phyloP scores from a whole-genome alignment of 768 basidiomycete species.

The Lactifluus piperatus region DNA sequence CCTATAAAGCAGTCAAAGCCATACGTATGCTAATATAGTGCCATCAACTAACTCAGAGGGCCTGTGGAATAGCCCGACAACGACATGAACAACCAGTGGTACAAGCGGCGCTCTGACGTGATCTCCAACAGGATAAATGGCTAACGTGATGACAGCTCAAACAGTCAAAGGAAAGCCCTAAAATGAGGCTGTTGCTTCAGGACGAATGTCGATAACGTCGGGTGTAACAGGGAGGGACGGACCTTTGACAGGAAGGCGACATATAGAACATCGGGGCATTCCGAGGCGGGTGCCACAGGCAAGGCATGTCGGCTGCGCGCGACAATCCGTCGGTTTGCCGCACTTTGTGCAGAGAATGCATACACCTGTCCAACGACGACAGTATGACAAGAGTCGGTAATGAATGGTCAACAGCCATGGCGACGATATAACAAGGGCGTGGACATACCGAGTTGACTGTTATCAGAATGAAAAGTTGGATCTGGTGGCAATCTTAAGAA shows the following conservation, averaged over 20 bases:
- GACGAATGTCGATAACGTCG: neutral
- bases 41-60: neutral
- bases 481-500: neutral
- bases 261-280: slow-evolving; percentile 56
- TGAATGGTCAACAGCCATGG: slow-evolving; percentile 24
- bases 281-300: slow-evolving; percentile 36
- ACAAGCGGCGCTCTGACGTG: slow-evolving; percentile 42
- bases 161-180: slow-evolving; percentile 54
- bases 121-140: slow-evolving; percentile 57
- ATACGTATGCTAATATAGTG: no score
- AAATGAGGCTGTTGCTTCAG: neutral
- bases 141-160: slow-evolving; percentile 53
- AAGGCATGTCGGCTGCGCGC: slow-evolving; percentile 37
- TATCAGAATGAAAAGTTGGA: slow-evolving; percentile 14
- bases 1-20: no score
- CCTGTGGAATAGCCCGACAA: slow-evolving; percentile 27
- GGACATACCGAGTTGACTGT: slow-evolving; percentile 20
- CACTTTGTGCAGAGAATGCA: slow-evolving; percentile 21
- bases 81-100: slow-evolving; percentile 63
- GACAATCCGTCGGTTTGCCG: slow-evolving; percentile 31
- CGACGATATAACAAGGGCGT: neutral
- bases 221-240: neutral
- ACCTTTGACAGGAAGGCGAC: slow-evolving; percentile 70
- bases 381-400: neutral
- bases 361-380: slow-evolving; percentile 24